Base-by-base conservation (phyloP, 805 yeast species). In the Kluyveromyces nonfermentans region DNA sequence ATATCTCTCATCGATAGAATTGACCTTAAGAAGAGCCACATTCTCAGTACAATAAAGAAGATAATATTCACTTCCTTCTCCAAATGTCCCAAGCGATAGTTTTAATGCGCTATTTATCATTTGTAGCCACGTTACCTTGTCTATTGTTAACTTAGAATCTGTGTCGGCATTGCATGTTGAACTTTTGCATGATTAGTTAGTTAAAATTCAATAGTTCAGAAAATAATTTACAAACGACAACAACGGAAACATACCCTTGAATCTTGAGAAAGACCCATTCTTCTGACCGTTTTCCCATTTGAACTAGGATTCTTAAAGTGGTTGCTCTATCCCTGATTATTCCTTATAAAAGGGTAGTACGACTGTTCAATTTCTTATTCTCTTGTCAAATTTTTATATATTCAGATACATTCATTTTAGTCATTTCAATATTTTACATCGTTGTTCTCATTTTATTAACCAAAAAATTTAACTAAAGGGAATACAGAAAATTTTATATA, bases 11-110 rank as follows among this genome's bases (percentile, higher is more conserved):
- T 69, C 72, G 3, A 51, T 52, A 31, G 45, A 49, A 17, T 54
- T 59, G 0, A 68, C 61, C 37, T 51, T 52, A 1, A 64, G 42
- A 25, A 56, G 50, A 1, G 64, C 61, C 9, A 44, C 42, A 21
- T 48, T 45, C 12, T 54, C 59, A 5, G 55, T 50, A 3, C 44
- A 50, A 18, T 56, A 44, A 12, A 68, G 25, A n/a, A 69, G 44
- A 2, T 58, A 57, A 9, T 59, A 54, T 18, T 66, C 70, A 1
- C 67, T 57, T 1, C 69, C 64, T 35, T 61, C 62, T 0, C 75
- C 74, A 49, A 69, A 65, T 4, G 67, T 34, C 1, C 75, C 75
- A 49, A 68, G 70, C 5, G 64, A 57, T 17, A 61, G 56, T 22
- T 50, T 57, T 19, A 70, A 46, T 0, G 73, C 67, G 33, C 51